Evolutionary conservation across 1,139 yeast genomes (phyloP).

Genomic region (Hansenula lynferdii): DNA sequence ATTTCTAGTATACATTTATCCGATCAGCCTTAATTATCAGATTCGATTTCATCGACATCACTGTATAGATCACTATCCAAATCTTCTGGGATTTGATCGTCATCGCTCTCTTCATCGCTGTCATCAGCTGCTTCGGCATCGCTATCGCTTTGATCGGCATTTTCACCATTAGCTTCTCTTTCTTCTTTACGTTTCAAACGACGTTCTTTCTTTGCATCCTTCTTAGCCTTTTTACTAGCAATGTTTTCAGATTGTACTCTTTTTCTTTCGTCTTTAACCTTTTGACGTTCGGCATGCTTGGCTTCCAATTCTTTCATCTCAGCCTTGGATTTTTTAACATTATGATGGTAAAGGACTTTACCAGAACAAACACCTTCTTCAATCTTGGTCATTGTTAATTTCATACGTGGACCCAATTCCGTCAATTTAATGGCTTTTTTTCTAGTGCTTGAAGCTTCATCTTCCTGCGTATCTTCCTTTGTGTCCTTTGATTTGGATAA

Average conservation of each 20-base stretch:
- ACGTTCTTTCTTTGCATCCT: constrained; percentile 68
- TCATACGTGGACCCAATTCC: constrained; percentile 91
- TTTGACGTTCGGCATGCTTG: constrained; percentile 58
- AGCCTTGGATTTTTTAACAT: constrained; percentile 52
- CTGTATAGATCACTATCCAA: constrained; percentile 37
- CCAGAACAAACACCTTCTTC: constrained; percentile 91
- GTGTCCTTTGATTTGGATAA: constrained; percentile 11
- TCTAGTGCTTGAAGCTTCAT: constrained; percentile 32
- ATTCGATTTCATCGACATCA: constrained; percentile 29
- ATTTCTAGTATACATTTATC: background rate
- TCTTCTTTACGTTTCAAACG: constrained; percentile 55
- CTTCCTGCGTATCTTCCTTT: constrained; percentile 20
- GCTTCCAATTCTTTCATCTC: constrained; percentile 63
- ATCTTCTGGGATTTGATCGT: constrained; percentile 35
- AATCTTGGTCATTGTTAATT: constrained; percentile 71
- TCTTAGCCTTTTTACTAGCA: constrained; percentile 67
- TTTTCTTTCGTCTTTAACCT: constrained; percentile 67
- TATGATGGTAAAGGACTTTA: constrained; percentile 79
- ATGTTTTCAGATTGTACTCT: constrained; percentile 78
- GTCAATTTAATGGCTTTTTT: constrained; percentile 90
- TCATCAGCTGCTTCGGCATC: constrained; percentile 20
- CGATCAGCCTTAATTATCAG: constrained; percentile 12
- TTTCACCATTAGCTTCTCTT: constrained; percentile 26
- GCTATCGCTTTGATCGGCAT: constrained; percentile 19
- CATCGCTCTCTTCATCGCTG: constrained; percentile 19